A percentile compares a stretch with the other conserved stretches of the same genome.
These are phyloP conservation scores for Protomyces inouyei DNA, from an alignment of 1,139 yeast species.

Conservation along the genomic window DNA sequence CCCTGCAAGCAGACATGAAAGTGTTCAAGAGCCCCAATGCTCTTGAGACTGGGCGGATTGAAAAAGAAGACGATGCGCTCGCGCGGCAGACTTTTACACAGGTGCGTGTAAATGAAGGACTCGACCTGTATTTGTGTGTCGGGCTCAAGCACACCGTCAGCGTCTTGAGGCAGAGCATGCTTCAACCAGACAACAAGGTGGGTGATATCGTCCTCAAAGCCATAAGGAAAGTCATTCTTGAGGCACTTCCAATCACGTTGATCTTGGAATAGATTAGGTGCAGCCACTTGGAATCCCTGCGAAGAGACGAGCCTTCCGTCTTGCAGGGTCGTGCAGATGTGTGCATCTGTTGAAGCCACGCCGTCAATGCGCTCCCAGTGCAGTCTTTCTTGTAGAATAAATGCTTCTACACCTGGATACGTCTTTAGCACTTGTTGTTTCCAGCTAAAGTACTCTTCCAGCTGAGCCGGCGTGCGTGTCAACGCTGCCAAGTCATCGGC, in stretches of 20 bases:
- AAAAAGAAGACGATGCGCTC: slow-evolving; percentile 11
- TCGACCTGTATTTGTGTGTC: background rate
- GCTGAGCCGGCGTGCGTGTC: slow-evolving; percentile 40
- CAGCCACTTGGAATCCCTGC: background rate
- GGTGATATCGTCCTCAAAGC: slow-evolving; percentile 39
- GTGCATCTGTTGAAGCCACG: background rate
- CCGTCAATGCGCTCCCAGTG: slow-evolving; percentile 34
- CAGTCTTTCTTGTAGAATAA: slow-evolving; percentile 37
- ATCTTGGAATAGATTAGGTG: slow-evolving; percentile 32
- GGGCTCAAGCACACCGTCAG: background rate
- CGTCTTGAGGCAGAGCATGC: slow-evolving; percentile 34
- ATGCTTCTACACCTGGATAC: slow-evolving; percentile 39
- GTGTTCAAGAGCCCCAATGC: slow-evolving; percentile 23
- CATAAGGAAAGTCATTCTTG: slow-evolving; percentile 44
- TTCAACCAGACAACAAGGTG: slow-evolving; percentile 46
- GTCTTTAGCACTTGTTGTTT: slow-evolving; percentile 35
- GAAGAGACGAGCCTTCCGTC: background rate
- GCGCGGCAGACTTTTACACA: background rate
- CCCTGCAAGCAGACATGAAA: slow-evolving; percentile 23
- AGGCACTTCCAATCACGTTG: slow-evolving; percentile 40
- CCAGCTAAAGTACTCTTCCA: slow-evolving; percentile 38
- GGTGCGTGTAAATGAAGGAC: background rate
- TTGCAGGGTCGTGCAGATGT: background rate
- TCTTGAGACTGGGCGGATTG: slow-evolving; percentile 18
- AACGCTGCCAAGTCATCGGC: slow-evolving; percentile 33